Base-by-base conservation (phyloP, 352 stramenopile genomes). In the Blastocystis sp. region DNA sequence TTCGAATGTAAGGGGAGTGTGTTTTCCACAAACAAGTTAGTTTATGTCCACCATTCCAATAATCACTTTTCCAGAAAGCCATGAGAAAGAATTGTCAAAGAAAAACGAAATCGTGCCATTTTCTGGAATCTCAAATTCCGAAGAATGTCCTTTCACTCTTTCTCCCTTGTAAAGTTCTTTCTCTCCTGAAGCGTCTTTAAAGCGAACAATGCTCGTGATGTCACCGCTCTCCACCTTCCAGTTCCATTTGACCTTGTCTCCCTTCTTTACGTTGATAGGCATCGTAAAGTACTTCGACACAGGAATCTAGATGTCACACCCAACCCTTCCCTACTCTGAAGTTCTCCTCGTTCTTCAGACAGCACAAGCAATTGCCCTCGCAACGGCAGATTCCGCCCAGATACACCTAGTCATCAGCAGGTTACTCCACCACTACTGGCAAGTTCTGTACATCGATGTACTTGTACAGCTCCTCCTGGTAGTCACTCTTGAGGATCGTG, bases 391-490 rank as follows among this genome's bases (percentile, higher is more conserved):
- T 80, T 9, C 70, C 70, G 34, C 70, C 70, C 29, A 80, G 55
- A 23, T 61, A 54, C 39, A 53, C 55, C 70, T 80, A 62, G 13
- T 23, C 23, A 43, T 80, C 0, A 63, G 3, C 70, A 23, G 5
- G 0, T n/a, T 0, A n/a, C n/a, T 23, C 37, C 29, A 62, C 7
- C 15, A 45, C 41, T 11, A 80, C 70, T n/a, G 70, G 70, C n/a
- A 80, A 53, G 29, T 62, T 64, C 23, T 80, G 39, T 15, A 80
- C 55, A n/a, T 45, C 45, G 45, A 80, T 80, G 8, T 87, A 34
- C 26, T 73, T 54, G 53, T 87, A 87, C 20, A 87, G 61, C 20
- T 87, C 29, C 43, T 87, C 55, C 18, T 87, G 63, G n/a, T 87
- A 87, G 63, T 87, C 53, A n/a, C 63, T 47, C 59, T 76, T 87